Base-by-base conservation (phyloP, 176 grass and related monocot genomes). In the Oryza glumipatula region DNA sequence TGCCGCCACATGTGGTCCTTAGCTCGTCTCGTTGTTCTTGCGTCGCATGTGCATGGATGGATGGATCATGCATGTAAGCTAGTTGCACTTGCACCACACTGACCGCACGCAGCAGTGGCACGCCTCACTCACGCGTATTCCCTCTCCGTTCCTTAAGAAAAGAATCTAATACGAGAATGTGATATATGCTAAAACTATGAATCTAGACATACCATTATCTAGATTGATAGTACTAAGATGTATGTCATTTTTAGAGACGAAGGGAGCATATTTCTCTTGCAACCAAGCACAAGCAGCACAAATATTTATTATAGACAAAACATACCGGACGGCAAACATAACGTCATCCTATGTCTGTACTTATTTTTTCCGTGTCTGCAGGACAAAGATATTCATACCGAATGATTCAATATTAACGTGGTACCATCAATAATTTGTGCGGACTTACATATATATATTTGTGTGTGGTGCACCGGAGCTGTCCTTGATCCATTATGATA, bases 1-100 rank as follows among this genome's bases (percentile, higher is more conserved):
- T 86, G 68, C 48, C 15, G 23, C 46, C 84, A 38, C 79, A 58
- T 73, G 84, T 58, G 74, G 80, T 68, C 84, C 30, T 32, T 32
- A 32, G 30, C 68, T 73, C 38, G 32, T 52, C 66, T 77, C 82
- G 83, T 43, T 75, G 43, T 71, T 76, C 44, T 38, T 2, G 54
- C 63, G 26, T 38, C 72, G 75, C 12, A 26, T 70, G 45, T 71
- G 86, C 74, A 45, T 67, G 74, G 21, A 61, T 70, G 66, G 12
- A 8, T 56, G 52, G 3, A 56, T 32, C 30, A 3, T 32, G 30
- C 30, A 32, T 70, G 47, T 6, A 3, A 16, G 52, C 52, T 56
- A 56, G 5, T 17, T 56, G 52, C 16, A 56, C 52, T 26, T 28
- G 28, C 28, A 28, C 17, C 16, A 56, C 52, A 56, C 16, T 19